Evolutionary conservation across 768 basidiomycete species (phyloP).

Genomic region (Suillus discolor): DNA sequence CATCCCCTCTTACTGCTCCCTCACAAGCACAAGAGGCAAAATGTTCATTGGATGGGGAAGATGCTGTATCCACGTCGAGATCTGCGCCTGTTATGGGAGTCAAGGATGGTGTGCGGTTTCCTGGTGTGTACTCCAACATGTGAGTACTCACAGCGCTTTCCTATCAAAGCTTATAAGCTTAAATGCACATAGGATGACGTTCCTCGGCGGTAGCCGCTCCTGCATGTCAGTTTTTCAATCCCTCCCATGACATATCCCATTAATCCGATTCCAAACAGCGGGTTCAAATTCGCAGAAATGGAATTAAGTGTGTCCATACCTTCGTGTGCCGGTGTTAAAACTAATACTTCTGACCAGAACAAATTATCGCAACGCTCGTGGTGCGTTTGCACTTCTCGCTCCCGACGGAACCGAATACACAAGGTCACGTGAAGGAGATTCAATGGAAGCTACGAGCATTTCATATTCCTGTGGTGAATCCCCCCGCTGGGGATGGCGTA

Average conservation of each 20-base stretch:
- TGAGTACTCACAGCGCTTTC: neutral
- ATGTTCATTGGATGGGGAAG: slow-evolving; percentile 21
- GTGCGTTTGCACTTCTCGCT: slow-evolving; percentile 25
- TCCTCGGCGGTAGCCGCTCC: slow-evolving; percentile 3
- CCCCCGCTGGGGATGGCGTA: slow-evolving; percentile 24
- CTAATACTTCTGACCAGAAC: neutral
- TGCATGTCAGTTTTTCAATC: neutral
- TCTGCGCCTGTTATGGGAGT: neutral
- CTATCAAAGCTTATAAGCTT: neutral
- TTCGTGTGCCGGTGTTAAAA: neutral
- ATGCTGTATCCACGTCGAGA: neutral
- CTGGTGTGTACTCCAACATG: slow-evolving; percentile 4
- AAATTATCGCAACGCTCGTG: neutral
- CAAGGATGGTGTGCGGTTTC: slow-evolving; percentile 23
- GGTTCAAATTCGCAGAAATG: slow-evolving; percentile 5
- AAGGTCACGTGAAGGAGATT: slow-evolving; percentile 23
- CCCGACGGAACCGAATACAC: slow-evolving; percentile 11
- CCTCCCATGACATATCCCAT: neutral
- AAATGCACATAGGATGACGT: neutral
- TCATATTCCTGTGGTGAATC: slow-evolving; percentile 29
- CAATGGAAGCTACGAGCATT: slow-evolving; percentile 27
- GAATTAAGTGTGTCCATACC: slow-evolving; percentile 2
- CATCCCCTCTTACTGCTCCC: slow-evolving; percentile 36
- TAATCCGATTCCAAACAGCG: neutral
- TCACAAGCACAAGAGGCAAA: slow-evolving; percentile 12